Percentiles rank a stretch among this genome's conserved stretches.
Conservation (phyloP, 257 asterid species). For the Solanum pimpinellifolium region DNA sequence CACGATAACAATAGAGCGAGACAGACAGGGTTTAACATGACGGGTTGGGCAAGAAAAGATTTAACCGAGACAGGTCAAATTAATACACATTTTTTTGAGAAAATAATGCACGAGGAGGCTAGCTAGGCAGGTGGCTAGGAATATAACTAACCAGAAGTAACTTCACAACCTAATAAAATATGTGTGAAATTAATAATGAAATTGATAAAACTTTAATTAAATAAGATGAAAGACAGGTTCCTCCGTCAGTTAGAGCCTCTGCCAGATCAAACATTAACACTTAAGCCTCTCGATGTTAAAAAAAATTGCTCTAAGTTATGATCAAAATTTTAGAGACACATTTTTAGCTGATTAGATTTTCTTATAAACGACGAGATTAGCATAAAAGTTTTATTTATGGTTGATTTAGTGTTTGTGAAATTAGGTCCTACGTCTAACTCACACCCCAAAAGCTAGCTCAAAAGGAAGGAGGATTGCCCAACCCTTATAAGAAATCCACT, state of each 20-base stretch:
- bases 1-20: too few relatives aligned
- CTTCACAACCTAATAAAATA: neutral
- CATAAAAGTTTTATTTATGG: neutral
- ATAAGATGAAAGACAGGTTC: neutral
- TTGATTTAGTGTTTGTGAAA: too few relatives aligned
- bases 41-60: neutral
- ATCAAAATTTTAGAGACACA: accelerated
- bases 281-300: neutral
- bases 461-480: too few relatives aligned
- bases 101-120: neutral
- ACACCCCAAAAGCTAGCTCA: too few relatives aligned
- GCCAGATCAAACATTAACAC: neutral
- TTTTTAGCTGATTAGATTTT: too few relatives aligned
- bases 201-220: neutral
- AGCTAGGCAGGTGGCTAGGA: neutral
- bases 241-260: neutral
- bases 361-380: too few relatives aligned
- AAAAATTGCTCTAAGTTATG: neutral
- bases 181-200: neutral
- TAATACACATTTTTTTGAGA: neutral
- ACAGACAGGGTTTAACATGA: neutral
- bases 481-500: too few relatives aligned
- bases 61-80: neutral
- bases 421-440: too few relatives aligned
- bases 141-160: neutral